Evolutionary conservation across 768 basidiomycete genomes (phyloP), one percentile per base, ranked within the genome.

Genomic region (Flagelloscypha sp.): DNA sequence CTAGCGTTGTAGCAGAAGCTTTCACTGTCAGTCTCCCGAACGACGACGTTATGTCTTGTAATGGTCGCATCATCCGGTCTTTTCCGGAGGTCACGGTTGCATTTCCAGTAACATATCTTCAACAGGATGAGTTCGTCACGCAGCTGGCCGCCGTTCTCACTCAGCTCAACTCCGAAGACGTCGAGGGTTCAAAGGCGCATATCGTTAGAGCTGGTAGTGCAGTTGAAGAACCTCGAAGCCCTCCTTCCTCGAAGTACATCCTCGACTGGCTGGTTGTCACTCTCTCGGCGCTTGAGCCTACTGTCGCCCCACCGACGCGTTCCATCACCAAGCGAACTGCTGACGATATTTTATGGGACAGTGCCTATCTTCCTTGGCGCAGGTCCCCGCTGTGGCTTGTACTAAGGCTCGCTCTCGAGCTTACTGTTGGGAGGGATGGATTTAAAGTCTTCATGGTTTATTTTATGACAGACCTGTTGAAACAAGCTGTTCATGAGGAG

Each of bases 391-490:
- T 71, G 8, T 76, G 72, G 72, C 61, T 73, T 4, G 46, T 70
- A 8, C 48, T 70, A 20, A 64, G 72, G 6, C 64, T 75, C 4
- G 56, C 58, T 1, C 42, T 70, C 16, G 68, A 72, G 44, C 65
- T 57, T 0, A 55, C 61, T 0, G 45, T 61, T 18, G 30, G 18
- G 3, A 27, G 17, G 6, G 25, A 44, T 8, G 45, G 49, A 0
- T 76, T 76, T 52, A 76, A 76, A 36, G 7, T 23, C 2, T 76
- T 76, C 48, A 63, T 74, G 46, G 27, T 65, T 2, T 72, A 58
- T 31, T 50, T 72, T 33, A 46, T 65, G 24, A 44, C 58, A 5
- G 24, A 42, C 15, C 32, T 66, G 11, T 42, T 65, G 2, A 20
- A 47, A 3, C 19, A 46, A 3, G 55, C 52, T 3, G 33, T 51